These are phyloP conservation scores for Xylaria longipes DNA, from an alignment of 495 filamentous ascomycete species.

Conservation along the genomic window DNA sequence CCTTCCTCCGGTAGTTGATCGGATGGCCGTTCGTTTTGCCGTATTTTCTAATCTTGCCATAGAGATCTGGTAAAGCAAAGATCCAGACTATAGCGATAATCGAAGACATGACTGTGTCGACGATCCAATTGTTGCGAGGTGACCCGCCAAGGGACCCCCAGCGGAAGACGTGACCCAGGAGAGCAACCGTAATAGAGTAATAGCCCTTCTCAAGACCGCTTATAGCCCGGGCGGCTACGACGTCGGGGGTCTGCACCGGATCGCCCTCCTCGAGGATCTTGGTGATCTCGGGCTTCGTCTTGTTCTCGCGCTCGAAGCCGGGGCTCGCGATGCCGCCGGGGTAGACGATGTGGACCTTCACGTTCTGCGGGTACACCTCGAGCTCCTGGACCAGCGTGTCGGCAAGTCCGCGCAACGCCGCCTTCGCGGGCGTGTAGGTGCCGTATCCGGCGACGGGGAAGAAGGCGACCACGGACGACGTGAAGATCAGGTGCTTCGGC, in stretches of 20 bases:
- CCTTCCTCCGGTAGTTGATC: conserved; percentile 41
- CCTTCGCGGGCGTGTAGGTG: conserved; percentile 84
- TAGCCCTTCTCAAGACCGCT: conserved; percentile 78
- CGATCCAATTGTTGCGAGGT: conserved; percentile 62
- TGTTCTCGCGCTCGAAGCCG: conserved; percentile 79
- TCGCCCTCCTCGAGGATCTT: conserved; percentile 82
- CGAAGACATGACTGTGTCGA: conserved; percentile 67
- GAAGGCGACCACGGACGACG: conserved; percentile 77
- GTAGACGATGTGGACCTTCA: conserved; percentile 83
- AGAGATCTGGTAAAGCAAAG: conserved; percentile 65
- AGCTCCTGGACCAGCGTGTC: conserved; percentile 87
- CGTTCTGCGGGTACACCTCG: conserved; percentile 74
- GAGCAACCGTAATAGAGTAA: conserved; percentile 75
- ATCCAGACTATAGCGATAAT: conserved; percentile 64
- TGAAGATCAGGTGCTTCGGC: conserved; percentile 85
- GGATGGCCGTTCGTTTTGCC: conserved; percentile 65
- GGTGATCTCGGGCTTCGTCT: conserved; percentile 81
- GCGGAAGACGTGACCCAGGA: conserved; percentile 72
- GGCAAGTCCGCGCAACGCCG: conserved; percentile 80
- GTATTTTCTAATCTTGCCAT: conserved; percentile 64
- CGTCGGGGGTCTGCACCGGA: conserved; percentile 75
- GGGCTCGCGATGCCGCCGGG: conserved; percentile 82
- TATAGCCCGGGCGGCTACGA: conserved; percentile 75
- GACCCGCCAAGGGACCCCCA: conserved; percentile 63
- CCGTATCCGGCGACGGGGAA: conserved; percentile 82